phyloP scores from a whole-genome alignment of 768 basidiomycete species.

The Tubosaeta sp. region DNA sequence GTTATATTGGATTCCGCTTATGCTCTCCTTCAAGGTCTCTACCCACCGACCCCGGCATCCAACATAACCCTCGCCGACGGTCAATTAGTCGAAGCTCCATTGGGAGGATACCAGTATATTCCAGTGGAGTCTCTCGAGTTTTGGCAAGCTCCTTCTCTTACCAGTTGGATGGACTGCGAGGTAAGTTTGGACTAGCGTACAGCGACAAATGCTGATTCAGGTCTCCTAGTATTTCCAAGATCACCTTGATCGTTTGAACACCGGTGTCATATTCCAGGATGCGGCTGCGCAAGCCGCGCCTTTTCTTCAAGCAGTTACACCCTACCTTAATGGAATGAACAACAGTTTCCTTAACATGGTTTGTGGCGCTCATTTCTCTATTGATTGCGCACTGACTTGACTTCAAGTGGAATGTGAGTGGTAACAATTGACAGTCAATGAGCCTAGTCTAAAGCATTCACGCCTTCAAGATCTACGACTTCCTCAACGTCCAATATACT shows the following conservation, averaged over 20 bases:
- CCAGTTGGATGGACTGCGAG: conserved; percentile 69
- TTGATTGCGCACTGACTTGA: conserved; percentile 7
- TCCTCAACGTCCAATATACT: conserved; percentile 65
- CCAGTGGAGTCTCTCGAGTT: conserved; percentile 59
- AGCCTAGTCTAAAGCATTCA: neutral
- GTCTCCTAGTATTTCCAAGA: conserved; percentile 23
- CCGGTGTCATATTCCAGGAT: conserved; percentile 46
- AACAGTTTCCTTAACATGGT: conserved; percentile 64
- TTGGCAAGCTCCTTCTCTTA: conserved; percentile 55
- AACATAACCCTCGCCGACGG: conserved; percentile 72
- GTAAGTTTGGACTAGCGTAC: conserved; percentile 23
- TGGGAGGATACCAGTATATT: conserved; percentile 85
- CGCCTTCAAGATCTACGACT: conserved; percentile 61
- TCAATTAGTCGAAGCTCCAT: conserved; percentile 61
- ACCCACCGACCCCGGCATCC: conserved; percentile 67
- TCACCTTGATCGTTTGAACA: conserved; percentile 23
- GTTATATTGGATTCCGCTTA: conserved; percentile 82
- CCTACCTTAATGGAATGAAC: conserved; percentile 64
- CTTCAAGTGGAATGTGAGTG: conserved; percentile 68
- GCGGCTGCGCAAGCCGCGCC: conserved; percentile 50
- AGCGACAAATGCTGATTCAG: neutral
- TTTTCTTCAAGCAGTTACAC: conserved; percentile 62
- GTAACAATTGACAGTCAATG: neutral
- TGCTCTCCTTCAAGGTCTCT: conserved; percentile 79
- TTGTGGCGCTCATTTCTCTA: conserved; percentile 25